A percentile compares a stretch with the other conserved stretches of the same genome.
phyloP scores from a whole-genome alignment of 805 yeast genomes.

The Candida multigemmis region DNA sequence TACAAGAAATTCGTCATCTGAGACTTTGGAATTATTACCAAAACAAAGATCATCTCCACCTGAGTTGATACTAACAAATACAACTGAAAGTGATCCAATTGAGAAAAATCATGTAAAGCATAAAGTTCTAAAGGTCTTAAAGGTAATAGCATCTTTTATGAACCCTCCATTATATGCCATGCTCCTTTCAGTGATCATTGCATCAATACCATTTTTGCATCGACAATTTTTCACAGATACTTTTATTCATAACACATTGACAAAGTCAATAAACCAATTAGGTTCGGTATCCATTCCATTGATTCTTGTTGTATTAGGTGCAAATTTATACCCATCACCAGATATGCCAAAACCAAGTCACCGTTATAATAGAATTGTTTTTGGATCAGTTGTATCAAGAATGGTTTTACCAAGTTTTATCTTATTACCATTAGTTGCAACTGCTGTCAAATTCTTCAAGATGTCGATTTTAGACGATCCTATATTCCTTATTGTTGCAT shows the following conservation, averaged over 20 bases:
- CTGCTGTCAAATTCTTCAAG: slow-evolving; percentile 53
- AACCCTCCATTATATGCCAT: slow-evolving; percentile 82
- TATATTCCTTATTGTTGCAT: slow-evolving; percentile 67
- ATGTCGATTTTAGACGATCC: slow-evolving; percentile 74
- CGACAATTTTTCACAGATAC: slow-evolving; percentile 48
- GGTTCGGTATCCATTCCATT: slow-evolving; percentile 74
- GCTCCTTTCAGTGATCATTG: slow-evolving; percentile 60
- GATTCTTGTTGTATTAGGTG: slow-evolving; percentile 66
- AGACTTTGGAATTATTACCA: slow-evolving; percentile 2
- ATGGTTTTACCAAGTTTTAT: slow-evolving; percentile 71
- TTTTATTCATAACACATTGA: slow-evolving; percentile 56
- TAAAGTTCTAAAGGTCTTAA: too few species aligned
- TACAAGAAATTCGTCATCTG: slow-evolving; percentile 1
- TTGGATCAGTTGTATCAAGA: slow-evolving; percentile 65
- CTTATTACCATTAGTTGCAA: slow-evolving; percentile 57
- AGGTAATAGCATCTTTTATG: too few species aligned
- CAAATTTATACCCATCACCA: slow-evolving; percentile 62
- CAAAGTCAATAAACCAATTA: slow-evolving; percentile 53
- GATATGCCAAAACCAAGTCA: slow-evolving; percentile 61
- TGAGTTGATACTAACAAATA: too few species aligned
- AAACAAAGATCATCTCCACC: too few species aligned
- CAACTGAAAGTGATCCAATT: too few species aligned
- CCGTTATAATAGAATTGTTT: slow-evolving; percentile 51
- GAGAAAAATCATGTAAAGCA: too few species aligned
- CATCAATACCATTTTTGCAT: slow-evolving; percentile 53